Percentiles rank a stretch among this genome's conserved stretches.
phyloP scores from a whole-genome alignment of 129 eudicot genomes.

The Centella asiatica region DNA sequence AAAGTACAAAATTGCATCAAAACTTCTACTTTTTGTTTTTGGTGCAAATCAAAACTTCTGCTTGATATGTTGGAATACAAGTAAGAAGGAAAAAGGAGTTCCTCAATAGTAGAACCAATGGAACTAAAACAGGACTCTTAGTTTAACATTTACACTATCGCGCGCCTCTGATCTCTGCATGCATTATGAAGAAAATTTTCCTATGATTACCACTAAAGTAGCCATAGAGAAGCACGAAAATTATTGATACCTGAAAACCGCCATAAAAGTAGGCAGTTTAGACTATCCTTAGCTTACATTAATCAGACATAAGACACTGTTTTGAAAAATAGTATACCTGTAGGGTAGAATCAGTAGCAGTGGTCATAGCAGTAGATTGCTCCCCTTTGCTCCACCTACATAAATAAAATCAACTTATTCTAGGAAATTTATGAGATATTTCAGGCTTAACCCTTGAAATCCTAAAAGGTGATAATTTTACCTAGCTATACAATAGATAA shows the following conservation, averaged over 20 bases:
- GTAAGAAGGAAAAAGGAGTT: background rate
- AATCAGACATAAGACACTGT: background rate
- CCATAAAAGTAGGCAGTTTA: background rate
- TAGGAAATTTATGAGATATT: background rate
- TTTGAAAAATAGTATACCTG: constrained; percentile 35
- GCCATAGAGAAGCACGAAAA: no score
- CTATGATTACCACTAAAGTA: background rate
- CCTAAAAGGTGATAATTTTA: background rate
- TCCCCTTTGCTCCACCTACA: constrained; percentile 96
- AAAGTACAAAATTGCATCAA: no score
- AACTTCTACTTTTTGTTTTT: background rate
- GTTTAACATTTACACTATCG: no score
- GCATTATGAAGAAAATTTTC: background rate
- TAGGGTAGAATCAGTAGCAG: constrained; percentile 62
- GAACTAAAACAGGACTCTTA: no score
- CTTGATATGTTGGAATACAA: background rate
- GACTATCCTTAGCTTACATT: background rate
- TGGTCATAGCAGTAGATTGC: constrained; percentile 80
- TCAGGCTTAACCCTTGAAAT: background rate
- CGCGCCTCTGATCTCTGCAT: background rate
- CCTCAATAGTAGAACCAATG: background rate
- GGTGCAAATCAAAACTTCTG: no score
- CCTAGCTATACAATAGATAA: no score
- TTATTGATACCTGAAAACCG: no score
- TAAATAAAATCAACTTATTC: background rate